Conservation (phyloP, 306 rosid species). For the Castanea sativa region DNA sequence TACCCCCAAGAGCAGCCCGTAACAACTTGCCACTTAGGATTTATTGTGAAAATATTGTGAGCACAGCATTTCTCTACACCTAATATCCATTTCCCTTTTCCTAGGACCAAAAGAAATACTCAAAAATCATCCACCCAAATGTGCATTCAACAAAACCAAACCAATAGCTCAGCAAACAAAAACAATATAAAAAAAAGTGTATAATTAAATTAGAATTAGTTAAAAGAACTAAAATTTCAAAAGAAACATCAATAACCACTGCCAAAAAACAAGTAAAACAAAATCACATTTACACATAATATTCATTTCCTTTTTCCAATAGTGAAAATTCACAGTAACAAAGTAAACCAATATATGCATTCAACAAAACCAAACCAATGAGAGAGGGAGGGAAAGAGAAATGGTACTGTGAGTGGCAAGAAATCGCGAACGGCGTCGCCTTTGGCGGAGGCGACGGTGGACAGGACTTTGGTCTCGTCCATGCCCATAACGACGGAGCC, state of each 20-base stretch:
- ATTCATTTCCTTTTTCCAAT: too few species aligned
- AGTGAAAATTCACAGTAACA: too few species aligned
- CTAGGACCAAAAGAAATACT: neutral
- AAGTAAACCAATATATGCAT: too few species aligned
- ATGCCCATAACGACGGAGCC: slow-evolving; percentile 75
- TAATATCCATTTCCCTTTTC: too few species aligned
- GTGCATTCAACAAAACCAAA: neutral
- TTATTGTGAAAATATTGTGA: too few species aligned
- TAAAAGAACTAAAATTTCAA: too few species aligned
- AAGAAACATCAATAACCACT: too few species aligned
- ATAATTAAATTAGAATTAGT: neutral
- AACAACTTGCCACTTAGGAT: too few species aligned
- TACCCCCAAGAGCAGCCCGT: rapidly evolving
- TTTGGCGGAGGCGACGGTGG: slow-evolving; percentile 67
- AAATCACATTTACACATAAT: neutral
- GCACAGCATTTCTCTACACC: too few species aligned
- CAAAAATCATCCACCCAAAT: neutral
- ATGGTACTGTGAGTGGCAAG: slow-evolving; percentile 79
- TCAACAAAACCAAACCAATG: too few species aligned
- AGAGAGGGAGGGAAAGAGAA: neutral
- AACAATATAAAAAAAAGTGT: neutral
- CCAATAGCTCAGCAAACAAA: too few species aligned
- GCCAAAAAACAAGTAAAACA: neutral
- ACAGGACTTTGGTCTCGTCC: slow-evolving; percentile 70
- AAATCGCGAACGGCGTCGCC: slow-evolving; percentile 70